Conservation (phyloP, 257 asterid genomes). For the Ligustrum vulgare region DNA sequence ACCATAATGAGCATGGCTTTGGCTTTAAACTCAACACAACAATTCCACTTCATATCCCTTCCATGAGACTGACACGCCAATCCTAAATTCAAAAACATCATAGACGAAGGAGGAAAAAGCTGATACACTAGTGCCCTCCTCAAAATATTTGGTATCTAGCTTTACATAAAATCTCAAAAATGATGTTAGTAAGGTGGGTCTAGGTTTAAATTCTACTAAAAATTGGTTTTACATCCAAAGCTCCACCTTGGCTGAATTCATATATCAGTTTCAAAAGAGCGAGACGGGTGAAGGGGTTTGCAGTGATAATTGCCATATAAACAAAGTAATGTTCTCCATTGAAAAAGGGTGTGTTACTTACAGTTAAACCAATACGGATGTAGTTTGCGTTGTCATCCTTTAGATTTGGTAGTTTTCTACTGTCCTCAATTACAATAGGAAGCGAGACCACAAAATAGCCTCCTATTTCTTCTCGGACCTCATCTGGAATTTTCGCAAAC, state of each 20-base stretch:
- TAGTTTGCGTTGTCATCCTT: constrained; percentile 68
- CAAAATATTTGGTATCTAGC: no score
- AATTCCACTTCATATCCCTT: no score
- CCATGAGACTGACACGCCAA: no score
- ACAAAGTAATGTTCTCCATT: neutral
- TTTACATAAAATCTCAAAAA: no score
- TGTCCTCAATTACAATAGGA: constrained; percentile 77
- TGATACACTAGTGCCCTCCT: no score
- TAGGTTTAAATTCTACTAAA: no score
- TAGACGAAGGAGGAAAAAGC: no score
- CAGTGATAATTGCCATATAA: neutral
- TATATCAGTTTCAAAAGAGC: constrained; percentile 13
- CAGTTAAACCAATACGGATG: constrained; percentile 77
- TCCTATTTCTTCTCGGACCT: constrained; percentile 85
- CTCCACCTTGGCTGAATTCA: constrained; percentile 84
- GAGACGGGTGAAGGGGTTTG: neutral
- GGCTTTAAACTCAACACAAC: no score
- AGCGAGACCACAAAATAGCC: constrained; percentile 78
- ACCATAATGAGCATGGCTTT: no score
- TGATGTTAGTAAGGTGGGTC: no score
- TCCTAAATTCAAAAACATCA: no score
- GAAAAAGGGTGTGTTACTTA: constrained; percentile 40
- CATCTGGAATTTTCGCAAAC: constrained; percentile 87
- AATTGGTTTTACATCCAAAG: constrained; percentile 81
- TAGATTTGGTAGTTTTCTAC: constrained; percentile 82